Evolutionary conservation across 768 basidiomycete genomes (phyloP), one percentile per base, ranked within the genome.

Genomic region (Mycena crocata): DNA sequence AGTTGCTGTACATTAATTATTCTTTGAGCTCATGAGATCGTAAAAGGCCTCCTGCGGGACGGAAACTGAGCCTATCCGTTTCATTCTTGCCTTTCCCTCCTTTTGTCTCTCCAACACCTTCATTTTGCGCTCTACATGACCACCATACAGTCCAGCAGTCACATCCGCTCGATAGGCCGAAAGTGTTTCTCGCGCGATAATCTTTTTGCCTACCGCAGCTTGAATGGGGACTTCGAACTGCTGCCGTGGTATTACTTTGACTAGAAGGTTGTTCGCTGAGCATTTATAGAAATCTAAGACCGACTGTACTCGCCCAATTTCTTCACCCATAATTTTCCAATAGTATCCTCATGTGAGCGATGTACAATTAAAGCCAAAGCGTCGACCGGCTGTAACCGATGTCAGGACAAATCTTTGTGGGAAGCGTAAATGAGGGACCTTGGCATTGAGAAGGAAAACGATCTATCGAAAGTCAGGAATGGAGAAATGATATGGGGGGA

Each of bases 1-100:
- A 67, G 17, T 55, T 48, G 21, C 26, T 59, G 52, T 69, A 66
- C 60, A 73, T 62, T 52, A 51, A 34, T 76, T 71, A 81, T 64
- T 81, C 74, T 87, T 91, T 49, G 85, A 85, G 73, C 89, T 88
- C 66, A 99, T 83, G 57, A 98, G 91, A 67, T 94, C 89, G 78
- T 93, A 98, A 86, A 99, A 99, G 1, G 96, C 97, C 73, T 96
- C 95, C 73, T 98, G 95, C 32, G 96, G 96, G 44, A 99, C 87
- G 66, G 95, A 90, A 55, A 98, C 94, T 62, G 84, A 90, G 37
- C 96, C 95, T 57, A 97, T 84, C 67, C 89, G 88, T 80, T 97
- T 98, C 87, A 99, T 91, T 66, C 86, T 85, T 56, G 90, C 87
- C 79, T 98, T 98, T 44, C 94, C 91, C 77, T 94, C 95, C 79